Percentiles rank a stretch among this genome's conserved stretches.
phyloP scores from a whole-genome alignment of 2,329 filamentous ascomycete species.

The Sclerotinia borealis region DNA sequence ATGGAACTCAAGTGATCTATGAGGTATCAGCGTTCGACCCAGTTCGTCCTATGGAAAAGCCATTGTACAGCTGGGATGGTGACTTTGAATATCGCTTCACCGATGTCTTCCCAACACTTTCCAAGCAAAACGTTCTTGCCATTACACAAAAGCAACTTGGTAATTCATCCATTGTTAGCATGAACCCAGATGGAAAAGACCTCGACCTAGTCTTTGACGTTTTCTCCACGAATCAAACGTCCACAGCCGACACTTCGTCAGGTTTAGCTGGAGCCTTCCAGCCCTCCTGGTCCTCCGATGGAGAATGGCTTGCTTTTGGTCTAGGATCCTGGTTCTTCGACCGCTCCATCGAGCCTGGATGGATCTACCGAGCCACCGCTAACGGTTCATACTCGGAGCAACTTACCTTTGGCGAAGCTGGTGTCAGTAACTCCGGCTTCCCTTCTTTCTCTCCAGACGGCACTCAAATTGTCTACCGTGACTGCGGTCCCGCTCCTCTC shows the following conservation, averaged over 20 bases:
- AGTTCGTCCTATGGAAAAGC: constrained; percentile 33
- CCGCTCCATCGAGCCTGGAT: constrained; percentile 25
- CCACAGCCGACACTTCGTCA: constrained; percentile 13
- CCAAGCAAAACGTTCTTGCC: constrained; percentile 27
- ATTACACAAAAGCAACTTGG: constrained; percentile 38
- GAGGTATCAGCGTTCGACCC: constrained; percentile 28
- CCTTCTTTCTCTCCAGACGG: constrained; percentile 37
- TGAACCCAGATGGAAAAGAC: constrained; percentile 18
- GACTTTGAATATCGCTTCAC: constrained; percentile 40
- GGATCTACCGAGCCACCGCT: constrained; percentile 17
- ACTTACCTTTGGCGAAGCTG: constrained; percentile 32
- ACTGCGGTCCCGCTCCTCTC: constrained; percentile 24
- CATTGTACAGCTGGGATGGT: constrained; percentile 36
- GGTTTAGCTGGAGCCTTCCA: constrained; percentile 37
- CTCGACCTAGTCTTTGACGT: constrained; percentile 29
- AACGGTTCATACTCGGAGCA: constrained; percentile 24
- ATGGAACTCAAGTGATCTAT: constrained; percentile 22
- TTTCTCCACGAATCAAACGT: background rate
- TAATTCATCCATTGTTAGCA: constrained; percentile 35
- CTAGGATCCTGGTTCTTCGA: constrained; percentile 37
- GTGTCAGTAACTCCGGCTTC: constrained; percentile 35
- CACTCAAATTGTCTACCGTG: constrained; percentile 34
- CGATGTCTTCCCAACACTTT: constrained; percentile 36
- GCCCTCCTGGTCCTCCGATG: constrained; percentile 36
- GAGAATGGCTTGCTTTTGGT: constrained; percentile 36